phyloP scores from a whole-genome alignment of 768 basidiomycete genomes.

The Lactarius hatsudake region DNA sequence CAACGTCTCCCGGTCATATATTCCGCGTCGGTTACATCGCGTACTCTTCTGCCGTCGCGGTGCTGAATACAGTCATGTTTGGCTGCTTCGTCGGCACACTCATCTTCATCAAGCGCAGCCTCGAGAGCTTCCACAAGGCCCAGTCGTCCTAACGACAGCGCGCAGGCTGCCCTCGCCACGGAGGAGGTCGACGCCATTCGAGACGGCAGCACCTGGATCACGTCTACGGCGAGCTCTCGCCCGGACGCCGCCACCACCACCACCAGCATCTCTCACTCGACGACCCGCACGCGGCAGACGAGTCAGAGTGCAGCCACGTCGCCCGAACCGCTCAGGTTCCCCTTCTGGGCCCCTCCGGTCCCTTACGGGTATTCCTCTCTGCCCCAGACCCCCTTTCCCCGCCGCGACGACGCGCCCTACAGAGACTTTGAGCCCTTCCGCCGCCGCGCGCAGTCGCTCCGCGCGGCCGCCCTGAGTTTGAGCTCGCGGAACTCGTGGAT shows the following conservation, averaged over 20 bases:
- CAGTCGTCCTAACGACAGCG: constrained; percentile 51
- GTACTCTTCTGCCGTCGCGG: constrained; percentile 52
- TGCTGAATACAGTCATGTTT: constrained; percentile 53
- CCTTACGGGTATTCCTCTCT: constrained; percentile 52
- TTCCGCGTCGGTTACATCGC: constrained; percentile 60
- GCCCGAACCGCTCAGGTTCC: constrained; percentile 43
- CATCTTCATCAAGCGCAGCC: constrained; percentile 61
- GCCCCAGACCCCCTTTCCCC: constrained; percentile 55
- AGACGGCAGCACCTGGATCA: constrained; percentile 80
- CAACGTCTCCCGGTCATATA: constrained; percentile 37
- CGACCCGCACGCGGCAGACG: constrained; percentile 49
- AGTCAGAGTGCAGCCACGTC: constrained; percentile 38
- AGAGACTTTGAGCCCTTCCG: constrained; percentile 62
- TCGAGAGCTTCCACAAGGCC: constrained; percentile 51
- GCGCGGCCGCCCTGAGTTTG: constrained; percentile 47
- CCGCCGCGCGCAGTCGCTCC: constrained; percentile 44
- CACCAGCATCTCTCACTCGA: constrained; percentile 64
- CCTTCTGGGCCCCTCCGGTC: constrained; percentile 49
- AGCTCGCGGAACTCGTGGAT: constrained; percentile 75
- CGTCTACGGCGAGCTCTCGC: constrained; percentile 55
- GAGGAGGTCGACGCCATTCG: constrained; percentile 72
- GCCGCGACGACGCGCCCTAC: constrained; percentile 40
- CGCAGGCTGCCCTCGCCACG: constrained; percentile 61
- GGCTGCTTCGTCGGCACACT: constrained; percentile 62
- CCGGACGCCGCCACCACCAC: constrained; percentile 42